Conservation (phyloP, 2,329 filamentous ascomycete genomes). For the Fusarium liriodendri region DNA sequence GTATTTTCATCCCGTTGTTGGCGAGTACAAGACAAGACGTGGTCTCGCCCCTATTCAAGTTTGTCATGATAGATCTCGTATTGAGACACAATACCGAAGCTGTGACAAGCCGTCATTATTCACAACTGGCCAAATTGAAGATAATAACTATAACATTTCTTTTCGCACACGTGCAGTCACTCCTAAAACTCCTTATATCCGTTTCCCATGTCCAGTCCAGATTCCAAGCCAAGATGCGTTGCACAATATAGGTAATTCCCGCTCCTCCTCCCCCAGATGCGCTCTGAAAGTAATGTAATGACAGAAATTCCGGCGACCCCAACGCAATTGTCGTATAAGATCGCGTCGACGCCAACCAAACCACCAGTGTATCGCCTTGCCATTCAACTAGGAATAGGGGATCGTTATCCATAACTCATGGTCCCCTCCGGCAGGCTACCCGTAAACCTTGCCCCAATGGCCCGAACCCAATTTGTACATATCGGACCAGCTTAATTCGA, state of each 20-base stretch:
- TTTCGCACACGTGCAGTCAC: slow-evolving; percentile 29
- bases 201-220: slow-evolving; percentile 5
- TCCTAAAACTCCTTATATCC: slow-evolving; percentile 36
- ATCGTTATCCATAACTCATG: neutral
- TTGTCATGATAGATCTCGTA: neutral
- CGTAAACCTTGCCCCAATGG: neutral
- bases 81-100: neutral
- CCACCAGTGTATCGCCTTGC: slow-evolving; percentile 27
- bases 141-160: slow-evolving; percentile 19
- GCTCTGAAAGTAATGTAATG: slow-evolving; percentile 23
- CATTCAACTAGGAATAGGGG: slow-evolving; percentile 6
- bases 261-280: slow-evolving; percentile 24
- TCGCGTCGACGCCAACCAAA: slow-evolving; percentile 18
- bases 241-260: slow-evolving; percentile 13
- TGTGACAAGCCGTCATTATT: neutral
- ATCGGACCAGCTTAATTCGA: slow-evolving; percentile 48
- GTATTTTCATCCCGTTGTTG: neutral
- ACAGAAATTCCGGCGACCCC: slow-evolving; percentile 20
- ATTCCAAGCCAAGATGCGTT: slow-evolving; percentile 26
- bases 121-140: slow-evolving; percentile 3
- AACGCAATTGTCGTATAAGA: slow-evolving; percentile 15
- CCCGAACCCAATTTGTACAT: slow-evolving; percentile 7
- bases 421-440: neutral
- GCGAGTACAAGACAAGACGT: neutral
- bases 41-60: neutral